phyloP scores from a whole-genome alignment of 2,329 filamentous ascomycete species.

The Aureobasidium namibiae region DNA sequence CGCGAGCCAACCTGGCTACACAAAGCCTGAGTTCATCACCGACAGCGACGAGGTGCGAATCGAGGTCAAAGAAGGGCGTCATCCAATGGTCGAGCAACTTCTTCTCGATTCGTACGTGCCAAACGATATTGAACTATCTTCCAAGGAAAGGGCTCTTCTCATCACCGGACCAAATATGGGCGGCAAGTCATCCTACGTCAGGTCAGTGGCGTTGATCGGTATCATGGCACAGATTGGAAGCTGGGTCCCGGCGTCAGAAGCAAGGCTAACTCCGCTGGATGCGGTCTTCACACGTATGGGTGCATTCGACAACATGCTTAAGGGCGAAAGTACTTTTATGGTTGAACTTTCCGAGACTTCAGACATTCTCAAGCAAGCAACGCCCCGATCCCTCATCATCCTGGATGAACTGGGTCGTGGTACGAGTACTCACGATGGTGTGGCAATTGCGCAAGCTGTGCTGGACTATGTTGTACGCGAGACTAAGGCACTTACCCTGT shows the following conservation, averaged over 20 bases:
- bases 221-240: constrained; percentile 94
- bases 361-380: constrained; percentile 82
- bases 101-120: constrained; percentile 83
- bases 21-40: constrained; percentile 56
- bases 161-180: constrained; percentile 99
- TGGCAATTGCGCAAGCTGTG: constrained; percentile 89
- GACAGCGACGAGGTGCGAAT: constrained; percentile 56
- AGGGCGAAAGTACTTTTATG: constrained; percentile 95
- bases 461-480: constrained; percentile 74
- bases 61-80: constrained; percentile 65
- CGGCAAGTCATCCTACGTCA: constrained; percentile 95
- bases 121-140: constrained; percentile 69
- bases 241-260: constrained; percentile 74
- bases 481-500: constrained; percentile 70
- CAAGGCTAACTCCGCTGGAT: constrained; percentile 73
- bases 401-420: constrained; percentile 91
- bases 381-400: constrained; percentile 75
- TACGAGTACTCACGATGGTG: constrained; percentile 90
- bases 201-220: constrained; percentile 79
- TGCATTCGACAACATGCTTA: constrained; percentile 90
- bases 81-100: constrained; percentile 92
- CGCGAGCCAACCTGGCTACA: constrained; percentile 79
- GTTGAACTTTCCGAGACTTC: constrained; percentile 91
- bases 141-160: constrained; percentile 63
- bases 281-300: constrained; percentile 94